Conservation (phyloP, 148 eudicot genomes). For the Rhododendron vialii region DNA sequence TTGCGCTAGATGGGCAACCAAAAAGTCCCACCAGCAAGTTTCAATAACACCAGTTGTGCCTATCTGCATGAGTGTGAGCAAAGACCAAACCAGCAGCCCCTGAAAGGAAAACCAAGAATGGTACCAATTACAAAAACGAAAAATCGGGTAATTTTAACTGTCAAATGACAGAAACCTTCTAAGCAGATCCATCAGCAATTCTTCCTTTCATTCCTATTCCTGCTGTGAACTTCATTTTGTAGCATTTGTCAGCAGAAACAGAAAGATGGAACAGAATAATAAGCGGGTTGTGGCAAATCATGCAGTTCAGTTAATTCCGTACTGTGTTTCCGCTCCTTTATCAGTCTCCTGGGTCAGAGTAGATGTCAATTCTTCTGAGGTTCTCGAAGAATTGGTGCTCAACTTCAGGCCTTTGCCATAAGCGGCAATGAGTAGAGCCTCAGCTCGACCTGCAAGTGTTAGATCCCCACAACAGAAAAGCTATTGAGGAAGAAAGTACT, state of each 20-base stretch:
- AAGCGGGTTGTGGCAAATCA: not conserved
- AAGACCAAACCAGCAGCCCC: not conserved
- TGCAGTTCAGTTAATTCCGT: not conserved
- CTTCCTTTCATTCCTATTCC: not conserved
- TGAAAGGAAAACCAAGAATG: not conserved
- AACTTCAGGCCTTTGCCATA: conserved; percentile 61
- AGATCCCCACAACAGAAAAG: not conserved
- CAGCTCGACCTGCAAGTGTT: conserved; percentile 69
- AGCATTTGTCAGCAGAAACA: not conserved
- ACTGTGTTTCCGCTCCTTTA: not conserved
- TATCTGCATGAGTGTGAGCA: not conserved
- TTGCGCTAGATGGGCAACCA: not conserved
- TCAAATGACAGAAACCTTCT: not conserved
- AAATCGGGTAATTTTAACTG: not conserved
- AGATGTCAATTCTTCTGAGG: conserved; percentile 11
- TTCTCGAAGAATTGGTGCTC: conserved; percentile 21
- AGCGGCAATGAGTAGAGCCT: conserved; percentile 82
- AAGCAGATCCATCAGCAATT: not conserved
- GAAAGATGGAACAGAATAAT: not conserved
- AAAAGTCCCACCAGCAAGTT: not conserved
- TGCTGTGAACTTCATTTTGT: not conserved
- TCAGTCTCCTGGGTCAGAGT: not conserved
- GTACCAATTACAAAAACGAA: too few species aligned
- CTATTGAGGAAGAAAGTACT: not conserved
- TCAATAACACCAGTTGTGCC: not conserved